phyloP scores from a whole-genome alignment of 192 early-diverging fungal genomes.

The Martensiomyces pterosporus region DNA sequence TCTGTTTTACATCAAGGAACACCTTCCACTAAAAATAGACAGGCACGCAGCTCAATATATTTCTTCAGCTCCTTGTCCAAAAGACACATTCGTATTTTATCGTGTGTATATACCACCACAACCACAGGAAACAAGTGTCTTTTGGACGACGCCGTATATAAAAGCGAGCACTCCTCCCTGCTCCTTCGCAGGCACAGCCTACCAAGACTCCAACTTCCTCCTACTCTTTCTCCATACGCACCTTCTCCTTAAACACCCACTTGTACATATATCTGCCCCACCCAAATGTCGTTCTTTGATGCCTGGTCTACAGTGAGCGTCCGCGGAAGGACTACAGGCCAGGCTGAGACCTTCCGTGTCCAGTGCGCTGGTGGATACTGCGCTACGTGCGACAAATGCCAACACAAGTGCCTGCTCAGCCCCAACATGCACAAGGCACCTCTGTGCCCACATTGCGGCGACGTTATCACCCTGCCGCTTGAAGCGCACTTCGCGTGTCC shows the following conservation, averaged over 20 bases:
- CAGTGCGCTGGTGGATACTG: conserved; percentile 28
- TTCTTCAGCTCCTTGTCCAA: too few relatives aligned
- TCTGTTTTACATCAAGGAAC: too few relatives aligned
- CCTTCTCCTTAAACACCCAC: background rate
- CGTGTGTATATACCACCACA: too few relatives aligned
- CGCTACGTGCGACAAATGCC: conserved; percentile 27
- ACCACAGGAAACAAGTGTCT: too few relatives aligned
- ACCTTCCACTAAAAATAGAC: too few relatives aligned
- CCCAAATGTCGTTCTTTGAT: conserved; percentile 7
- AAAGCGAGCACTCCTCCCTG: too few relatives aligned
- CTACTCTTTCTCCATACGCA: background rate
- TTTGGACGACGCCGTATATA: too few relatives aligned
- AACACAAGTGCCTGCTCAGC: conserved; percentile 34
- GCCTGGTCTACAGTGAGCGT: conserved; percentile 18
- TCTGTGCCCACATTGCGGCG: conserved; percentile 31
- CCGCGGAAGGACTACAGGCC: conserved; percentile 7
- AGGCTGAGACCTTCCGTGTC: conserved; percentile 16
- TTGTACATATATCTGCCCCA: too few relatives aligned
- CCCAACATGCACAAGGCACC: conserved; percentile 31
- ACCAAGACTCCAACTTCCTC: too few relatives aligned
- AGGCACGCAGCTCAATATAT: too few relatives aligned
- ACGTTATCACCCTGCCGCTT: conserved; percentile 29
- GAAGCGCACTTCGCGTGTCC: conserved; percentile 46
- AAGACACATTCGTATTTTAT: too few relatives aligned
- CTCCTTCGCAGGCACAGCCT: too few relatives aligned